phyloP scores from a whole-genome alignment of 2,329 filamentous ascomycete genomes.

The Colletotrichum euphorbiae region DNA sequence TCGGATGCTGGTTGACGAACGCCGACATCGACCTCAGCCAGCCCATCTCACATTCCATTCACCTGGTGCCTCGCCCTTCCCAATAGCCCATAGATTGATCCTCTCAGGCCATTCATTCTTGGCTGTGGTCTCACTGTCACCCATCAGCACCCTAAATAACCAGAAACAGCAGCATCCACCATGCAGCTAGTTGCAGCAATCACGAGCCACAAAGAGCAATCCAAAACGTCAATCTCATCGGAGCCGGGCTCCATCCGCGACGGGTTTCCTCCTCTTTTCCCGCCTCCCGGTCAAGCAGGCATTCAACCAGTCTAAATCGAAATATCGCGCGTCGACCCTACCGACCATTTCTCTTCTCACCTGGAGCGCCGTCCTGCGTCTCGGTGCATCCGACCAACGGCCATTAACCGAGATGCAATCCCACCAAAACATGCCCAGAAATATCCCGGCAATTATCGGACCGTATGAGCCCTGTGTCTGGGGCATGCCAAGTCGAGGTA shows the following conservation, averaged over 20 bases:
- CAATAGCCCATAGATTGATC: too few species aligned
- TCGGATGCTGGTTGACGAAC: too few species aligned
- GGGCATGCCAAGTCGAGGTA: constrained; percentile 15
- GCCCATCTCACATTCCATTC: background rate
- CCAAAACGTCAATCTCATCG: constrained; percentile 4
- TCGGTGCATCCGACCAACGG: constrained; percentile 4
- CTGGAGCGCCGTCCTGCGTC: background rate
- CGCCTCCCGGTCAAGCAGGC: background rate
- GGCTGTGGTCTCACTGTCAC: constrained; percentile 22
- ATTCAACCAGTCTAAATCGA: background rate
- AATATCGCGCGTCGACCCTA: background rate
- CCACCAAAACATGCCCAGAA: constrained; percentile 17
- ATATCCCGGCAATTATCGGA: constrained; percentile 17
- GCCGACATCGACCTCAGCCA: background rate
- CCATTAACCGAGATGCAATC: constrained; percentile 14
- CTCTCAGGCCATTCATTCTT: background rate
- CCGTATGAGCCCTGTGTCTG: constrained; percentile 22
- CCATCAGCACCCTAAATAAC: constrained; percentile 19
- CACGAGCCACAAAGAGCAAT: constrained; percentile 7
- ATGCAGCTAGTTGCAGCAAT: constrained; percentile 21
- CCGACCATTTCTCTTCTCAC: background rate
- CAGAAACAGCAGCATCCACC: constrained; percentile 8
- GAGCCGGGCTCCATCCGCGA: constrained; percentile 7
- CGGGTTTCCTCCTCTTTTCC: constrained; percentile 23
- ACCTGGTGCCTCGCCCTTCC: too few species aligned